Percentiles rank a stretch among this genome's conserved stretches.
Evolutionary conservation across 2,329 filamentous ascomycete species (phyloP).

Genomic region (Cladophialophora bantiana): DNA sequence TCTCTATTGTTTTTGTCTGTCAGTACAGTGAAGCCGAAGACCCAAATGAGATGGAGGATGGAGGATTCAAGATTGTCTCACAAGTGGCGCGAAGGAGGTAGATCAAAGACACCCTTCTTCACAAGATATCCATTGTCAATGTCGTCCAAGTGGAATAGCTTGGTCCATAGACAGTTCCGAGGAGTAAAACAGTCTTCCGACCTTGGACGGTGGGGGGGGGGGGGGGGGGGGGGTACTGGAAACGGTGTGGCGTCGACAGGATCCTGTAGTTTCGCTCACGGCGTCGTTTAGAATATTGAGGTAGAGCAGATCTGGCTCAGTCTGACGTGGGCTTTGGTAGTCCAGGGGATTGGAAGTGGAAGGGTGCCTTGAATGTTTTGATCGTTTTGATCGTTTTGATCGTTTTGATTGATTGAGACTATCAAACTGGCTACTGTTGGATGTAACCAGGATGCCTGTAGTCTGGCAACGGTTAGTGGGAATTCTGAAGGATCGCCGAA

Average conservation of each 20-base stretch:
- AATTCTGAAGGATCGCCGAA: constrained; percentile 10
- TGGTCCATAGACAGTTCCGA: constrained; percentile 37
- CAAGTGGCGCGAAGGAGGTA: constrained; percentile 38
- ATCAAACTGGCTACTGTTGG: constrained; percentile 30
- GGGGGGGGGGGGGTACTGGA: constrained; percentile 35
- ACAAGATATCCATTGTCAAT: constrained; percentile 41
- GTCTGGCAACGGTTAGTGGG: constrained; percentile 33
- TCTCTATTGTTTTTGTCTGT: constrained; percentile 35
- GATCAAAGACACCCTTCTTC: constrained; percentile 42
- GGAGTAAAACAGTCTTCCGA: constrained; percentile 38
- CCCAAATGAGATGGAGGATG: constrained; percentile 19
- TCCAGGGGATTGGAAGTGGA: constrained; percentile 34
- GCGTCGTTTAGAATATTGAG: constrained; percentile 41
- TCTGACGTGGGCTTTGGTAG: constrained; percentile 38
- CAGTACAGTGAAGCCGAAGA: constrained; percentile 31
- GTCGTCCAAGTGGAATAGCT: constrained; percentile 39
- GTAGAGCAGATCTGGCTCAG: constrained; percentile 40
- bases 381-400: no score
- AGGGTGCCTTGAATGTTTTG: constrained; percentile 13
- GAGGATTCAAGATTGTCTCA: constrained; percentile 37
- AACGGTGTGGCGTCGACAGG: constrained; percentile 37
- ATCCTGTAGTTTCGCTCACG: constrained; percentile 39
- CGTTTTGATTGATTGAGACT: constrained; percentile 3
- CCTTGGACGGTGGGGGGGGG: constrained; percentile 32
- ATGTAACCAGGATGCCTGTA: constrained; percentile 34